phyloP scores from a whole-genome alignment of 1,284 basidiomycete genomes.

The Peniophora sp. region DNA sequence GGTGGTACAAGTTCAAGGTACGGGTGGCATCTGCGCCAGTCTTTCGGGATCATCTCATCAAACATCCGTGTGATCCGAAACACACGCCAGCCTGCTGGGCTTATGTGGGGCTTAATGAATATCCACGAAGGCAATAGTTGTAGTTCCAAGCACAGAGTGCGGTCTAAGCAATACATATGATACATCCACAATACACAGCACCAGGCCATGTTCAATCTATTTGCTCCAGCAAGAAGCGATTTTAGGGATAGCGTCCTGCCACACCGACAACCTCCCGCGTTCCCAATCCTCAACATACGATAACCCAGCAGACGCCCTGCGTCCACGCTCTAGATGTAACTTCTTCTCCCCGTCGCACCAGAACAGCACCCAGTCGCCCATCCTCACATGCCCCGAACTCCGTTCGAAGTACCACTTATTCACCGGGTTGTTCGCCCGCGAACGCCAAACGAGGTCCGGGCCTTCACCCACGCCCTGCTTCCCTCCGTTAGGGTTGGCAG shows the following conservation, averaged over 20 bases:
- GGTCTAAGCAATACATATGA: no score
- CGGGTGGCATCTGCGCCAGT: no score
- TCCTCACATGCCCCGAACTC: conserved; percentile 81
- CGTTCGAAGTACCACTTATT: conserved; percentile 99
- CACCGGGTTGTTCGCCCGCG: conserved; percentile 86
- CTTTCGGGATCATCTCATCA: no score
- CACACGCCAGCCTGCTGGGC: no score
- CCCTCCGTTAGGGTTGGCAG: conserved; percentile 93
- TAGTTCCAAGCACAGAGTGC: no score
- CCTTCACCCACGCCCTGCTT: conserved; percentile 84
- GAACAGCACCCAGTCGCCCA: conserved; percentile 87
- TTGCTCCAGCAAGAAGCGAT: conserved; percentile 80
- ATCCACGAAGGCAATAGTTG: no score
- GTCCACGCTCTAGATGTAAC: conserved; percentile 57
- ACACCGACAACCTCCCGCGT: conserved; percentile 63
- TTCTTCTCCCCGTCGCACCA: conserved; percentile 97
- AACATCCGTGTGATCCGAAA: no score
- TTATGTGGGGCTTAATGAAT: no score
- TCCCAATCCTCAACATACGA: conserved; percentile 82
- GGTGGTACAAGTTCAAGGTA: no score
- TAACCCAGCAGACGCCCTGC: conserved; percentile 51
- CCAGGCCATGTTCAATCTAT: neutral
- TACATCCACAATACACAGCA: no score
- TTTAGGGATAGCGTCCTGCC: conserved; percentile 68
- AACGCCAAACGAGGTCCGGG: conserved; percentile 95